Base-by-base conservation (phyloP, 2,329 filamentous ascomycete genomes). In the Lasiodiplodia gonubiensis region DNA sequence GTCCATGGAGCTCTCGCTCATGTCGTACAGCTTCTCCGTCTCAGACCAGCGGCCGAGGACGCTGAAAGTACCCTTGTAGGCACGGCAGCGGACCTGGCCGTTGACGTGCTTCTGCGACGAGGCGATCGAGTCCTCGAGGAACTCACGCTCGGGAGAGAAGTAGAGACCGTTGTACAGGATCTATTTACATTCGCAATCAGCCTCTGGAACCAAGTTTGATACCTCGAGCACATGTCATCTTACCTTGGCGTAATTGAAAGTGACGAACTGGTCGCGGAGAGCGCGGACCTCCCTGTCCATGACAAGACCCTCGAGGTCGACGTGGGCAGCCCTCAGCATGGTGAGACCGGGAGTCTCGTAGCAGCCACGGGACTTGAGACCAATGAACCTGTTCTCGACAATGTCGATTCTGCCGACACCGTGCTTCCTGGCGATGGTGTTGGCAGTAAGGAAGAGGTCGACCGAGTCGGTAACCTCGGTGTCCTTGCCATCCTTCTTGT, bases 401-500 rank as follows among this genome's bases (percentile, higher is more conserved):
- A 94, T 94, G 79, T 94, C 92, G 71, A 94, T 90, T 74, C 92
- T 85, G 74, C 92, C 92, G 72, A 94, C 87, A 77, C 92, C 92
- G 81, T 93, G 84, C 71, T 83, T 85, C 77, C 87, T 86, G 71
- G 87, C 92, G 70, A 94, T 89, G 68, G 86, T 83, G 81, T 94
- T 94, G 72, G 88, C 84, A 67, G 86, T 85, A 69, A 88, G 83
- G 84, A 94, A 94, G 67, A 94, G 83, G 75, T 91, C 89, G 67
- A 92, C 85, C 5, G 88, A 83, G 75, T 90, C 90, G 67, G 90
- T 92, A 72, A 87, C 84, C 46, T 82, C 84, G 82, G 90, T 86
- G 52, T 80, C 77, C 67, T 80, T 79, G 63, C 83, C 85, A 74
- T 84, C 81, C n/a, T 80, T 79, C 7, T 75, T 72, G 68, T 86